These are phyloP conservation scores for Zymoseptoria crescenta DNA, from an alignment of 2,329 filamentous ascomycete genomes.

Conservation along the genomic window DNA sequence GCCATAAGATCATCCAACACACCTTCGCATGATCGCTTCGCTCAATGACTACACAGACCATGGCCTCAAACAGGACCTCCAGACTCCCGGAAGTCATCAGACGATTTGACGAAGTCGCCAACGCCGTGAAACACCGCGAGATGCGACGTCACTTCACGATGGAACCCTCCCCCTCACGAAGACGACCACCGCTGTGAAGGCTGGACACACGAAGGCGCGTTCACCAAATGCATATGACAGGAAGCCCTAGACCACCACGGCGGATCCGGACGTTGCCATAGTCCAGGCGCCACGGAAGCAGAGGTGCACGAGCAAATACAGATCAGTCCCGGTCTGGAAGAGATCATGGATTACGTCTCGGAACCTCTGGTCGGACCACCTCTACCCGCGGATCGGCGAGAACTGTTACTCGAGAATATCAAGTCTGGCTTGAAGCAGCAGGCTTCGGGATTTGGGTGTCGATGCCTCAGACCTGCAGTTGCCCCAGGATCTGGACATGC, in stretches of 20 bases:
- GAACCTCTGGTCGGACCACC: not conserved
- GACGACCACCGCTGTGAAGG: not conserved
- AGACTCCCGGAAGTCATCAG: not conserved
- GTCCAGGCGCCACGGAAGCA: not conserved
- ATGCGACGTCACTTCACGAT: too few species aligned
- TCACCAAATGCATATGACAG: not conserved
- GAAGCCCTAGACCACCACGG: not conserved
- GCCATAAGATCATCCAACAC: too few species aligned
- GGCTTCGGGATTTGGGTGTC: not conserved
- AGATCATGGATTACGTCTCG: not conserved
- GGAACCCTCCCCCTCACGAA: not conserved
- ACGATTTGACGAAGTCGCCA: not conserved
- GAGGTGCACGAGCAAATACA: slow-evolving; percentile 1
- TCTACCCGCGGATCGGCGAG: not conserved
- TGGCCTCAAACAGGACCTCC: not conserved
- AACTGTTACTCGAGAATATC: not conserved
- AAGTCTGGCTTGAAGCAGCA: not conserved
- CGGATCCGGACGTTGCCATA: not conserved
- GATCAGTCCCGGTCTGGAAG: not conserved
- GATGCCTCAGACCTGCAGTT: not conserved
- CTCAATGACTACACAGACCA: too few species aligned
- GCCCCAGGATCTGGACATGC: not conserved
- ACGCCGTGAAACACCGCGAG: too few species aligned
- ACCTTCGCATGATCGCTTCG: too few species aligned
- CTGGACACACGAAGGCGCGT: slow-evolving; percentile 3